Evolutionary conservation across 2,329 filamentous ascomycete species (phyloP).

Genomic region (Hypoxylon sp.): DNA sequence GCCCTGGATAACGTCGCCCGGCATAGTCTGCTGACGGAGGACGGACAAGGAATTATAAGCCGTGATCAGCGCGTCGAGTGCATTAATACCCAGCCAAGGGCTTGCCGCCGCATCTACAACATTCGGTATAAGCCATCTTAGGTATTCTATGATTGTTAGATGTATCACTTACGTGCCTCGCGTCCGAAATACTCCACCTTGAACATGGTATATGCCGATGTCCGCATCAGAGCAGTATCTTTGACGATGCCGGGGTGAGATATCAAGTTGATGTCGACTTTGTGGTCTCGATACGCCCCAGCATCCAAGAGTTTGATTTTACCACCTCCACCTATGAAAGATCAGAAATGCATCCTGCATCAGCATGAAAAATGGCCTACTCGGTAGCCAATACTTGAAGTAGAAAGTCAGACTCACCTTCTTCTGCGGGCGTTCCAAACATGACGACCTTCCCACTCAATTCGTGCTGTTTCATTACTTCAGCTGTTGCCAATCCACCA

Average conservation of each 20-base stretch:
- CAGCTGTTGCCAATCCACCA: constrained; percentile 60
- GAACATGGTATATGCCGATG: constrained; percentile 63
- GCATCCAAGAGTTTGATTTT: constrained; percentile 61
- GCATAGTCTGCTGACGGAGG: constrained; percentile 67
- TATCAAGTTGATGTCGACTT: constrained; percentile 55
- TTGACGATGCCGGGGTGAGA: constrained; percentile 58
- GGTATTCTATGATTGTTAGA: too few species aligned
- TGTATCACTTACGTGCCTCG: constrained; percentile 57
- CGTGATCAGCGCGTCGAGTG: constrained; percentile 66
- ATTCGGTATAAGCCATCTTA: constrained; percentile 21
- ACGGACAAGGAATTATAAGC: constrained; percentile 62
- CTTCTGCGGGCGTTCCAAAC: constrained; percentile 66
- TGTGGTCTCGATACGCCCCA: constrained; percentile 57
- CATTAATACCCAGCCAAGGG: constrained; percentile 71
- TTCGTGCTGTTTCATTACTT: constrained; percentile 55
- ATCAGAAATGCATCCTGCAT: constrained; percentile 16
- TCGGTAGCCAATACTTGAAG: neutral
- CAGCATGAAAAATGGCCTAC: neutral
- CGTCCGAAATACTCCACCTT: constrained; percentile 65
- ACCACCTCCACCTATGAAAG: constrained; percentile 57
- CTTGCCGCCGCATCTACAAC: constrained; percentile 61
- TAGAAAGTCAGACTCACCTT: constrained; percentile 50
- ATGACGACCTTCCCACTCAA: constrained; percentile 60
- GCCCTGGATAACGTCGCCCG: constrained; percentile 62
- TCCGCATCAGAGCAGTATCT: constrained; percentile 62